Evolutionary conservation across 345 rosid genomes (phyloP).

Genomic region (Gossypioides kirkii): DNA sequence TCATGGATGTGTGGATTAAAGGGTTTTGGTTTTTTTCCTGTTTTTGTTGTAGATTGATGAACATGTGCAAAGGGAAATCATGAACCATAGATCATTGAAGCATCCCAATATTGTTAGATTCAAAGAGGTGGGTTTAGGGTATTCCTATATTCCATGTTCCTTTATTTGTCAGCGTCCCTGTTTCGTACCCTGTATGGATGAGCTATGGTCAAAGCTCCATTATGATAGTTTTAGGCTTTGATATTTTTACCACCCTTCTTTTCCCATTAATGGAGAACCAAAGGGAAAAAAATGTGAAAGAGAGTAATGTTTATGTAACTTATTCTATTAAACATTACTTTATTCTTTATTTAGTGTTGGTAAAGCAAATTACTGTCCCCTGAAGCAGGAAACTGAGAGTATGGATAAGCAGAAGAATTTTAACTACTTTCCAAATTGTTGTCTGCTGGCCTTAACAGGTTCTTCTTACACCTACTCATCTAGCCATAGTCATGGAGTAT

Average conservation of each 20-base stretch:
- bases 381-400: neutral
- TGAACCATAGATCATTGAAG: slow-evolving; percentile 66
- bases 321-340: neutral
- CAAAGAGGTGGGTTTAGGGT: slow-evolving; percentile 41
- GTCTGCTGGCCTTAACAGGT: slow-evolving; percentile 29
- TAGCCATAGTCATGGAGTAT: slow-evolving; percentile 72
- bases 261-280: neutral
- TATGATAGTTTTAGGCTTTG: neutral
- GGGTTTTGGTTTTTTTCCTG: neutral
- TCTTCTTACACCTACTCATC: slow-evolving; percentile 54
- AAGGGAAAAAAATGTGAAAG: neutral
- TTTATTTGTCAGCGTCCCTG: neutral
- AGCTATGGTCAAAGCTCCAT: neutral
- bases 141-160: neutral
- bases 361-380: neutral
- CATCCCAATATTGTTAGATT: slow-evolving; percentile 70
- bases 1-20: slow-evolving; percentile 1
- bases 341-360: neutral
- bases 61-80: slow-evolving; percentile 68
- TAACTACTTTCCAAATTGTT: neutral
- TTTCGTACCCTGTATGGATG: neutral
- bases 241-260: neutral
- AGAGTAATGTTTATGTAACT: neutral
- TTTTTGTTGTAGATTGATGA: slow-evolving; percentile 51
- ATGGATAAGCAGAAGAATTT: neutral